phyloP scores from a whole-genome alignment of 2,329 filamentous ascomycete genomes.

The Colletotrichum noveboracense region DNA sequence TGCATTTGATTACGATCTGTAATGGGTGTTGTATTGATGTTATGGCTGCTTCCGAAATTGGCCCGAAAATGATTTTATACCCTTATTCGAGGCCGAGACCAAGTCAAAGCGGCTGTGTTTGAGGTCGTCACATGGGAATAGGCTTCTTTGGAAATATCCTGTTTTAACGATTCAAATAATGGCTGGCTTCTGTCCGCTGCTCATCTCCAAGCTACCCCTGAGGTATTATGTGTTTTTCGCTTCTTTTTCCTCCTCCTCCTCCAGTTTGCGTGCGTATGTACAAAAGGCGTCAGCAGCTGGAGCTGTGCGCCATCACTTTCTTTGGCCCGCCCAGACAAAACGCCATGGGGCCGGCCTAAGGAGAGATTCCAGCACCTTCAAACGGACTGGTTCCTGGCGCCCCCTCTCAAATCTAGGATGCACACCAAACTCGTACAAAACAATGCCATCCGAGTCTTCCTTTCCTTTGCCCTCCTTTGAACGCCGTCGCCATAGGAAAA shows the following conservation, averaged over 20 bases:
- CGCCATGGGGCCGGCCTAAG: background rate
- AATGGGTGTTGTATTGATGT: background rate
- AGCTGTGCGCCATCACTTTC: conserved; percentile 2
- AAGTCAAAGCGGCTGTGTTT: background rate
- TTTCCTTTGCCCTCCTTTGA: conserved; percentile 1
- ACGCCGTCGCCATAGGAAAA: conserved; percentile 20
- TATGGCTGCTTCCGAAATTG: background rate
- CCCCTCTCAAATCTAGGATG: conserved; percentile 33
- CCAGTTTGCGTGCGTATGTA: conserved; percentile 5
- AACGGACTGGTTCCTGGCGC: conserved; percentile 29
- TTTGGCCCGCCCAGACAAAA: conserved; percentile 1
- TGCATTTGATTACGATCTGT: background rate
- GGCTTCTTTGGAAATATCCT: background rate
- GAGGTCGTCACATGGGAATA: background rate
- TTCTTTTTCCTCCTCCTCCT: background rate
- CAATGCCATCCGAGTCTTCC: conserved; percentile 22
- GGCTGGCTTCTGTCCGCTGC: background rate
- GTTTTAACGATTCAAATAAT: background rate
- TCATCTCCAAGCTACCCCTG: conserved; percentile 10
- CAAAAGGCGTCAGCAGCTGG: conserved; percentile 3
- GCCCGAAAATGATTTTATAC: background rate
- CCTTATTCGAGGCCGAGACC: background rate
- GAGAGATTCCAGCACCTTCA: conserved; percentile 8
- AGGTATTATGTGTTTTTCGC: conserved; percentile 15
- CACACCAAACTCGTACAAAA: conserved; percentile 27